Base-by-base conservation (phyloP, 805 yeast genomes). In the Cyberlindnera samutprakarnensis region DNA sequence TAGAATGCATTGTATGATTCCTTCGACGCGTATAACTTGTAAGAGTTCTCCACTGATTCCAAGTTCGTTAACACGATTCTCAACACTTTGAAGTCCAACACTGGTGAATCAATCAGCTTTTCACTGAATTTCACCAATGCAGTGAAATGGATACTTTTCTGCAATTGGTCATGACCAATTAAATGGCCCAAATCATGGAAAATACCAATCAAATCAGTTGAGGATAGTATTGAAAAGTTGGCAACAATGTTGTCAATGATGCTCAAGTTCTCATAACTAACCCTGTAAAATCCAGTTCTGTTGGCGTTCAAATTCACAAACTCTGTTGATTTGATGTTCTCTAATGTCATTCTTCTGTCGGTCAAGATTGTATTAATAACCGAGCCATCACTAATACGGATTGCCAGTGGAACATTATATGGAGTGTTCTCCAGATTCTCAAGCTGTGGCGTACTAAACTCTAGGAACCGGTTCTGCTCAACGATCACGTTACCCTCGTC, bases 351-450 rank as follows among this genome's bases (percentile, higher is more conserved):
- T 25, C 46, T 55, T 41, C 74, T 51, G 38, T 70, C 78, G 6
- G 64, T 63, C 45, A 70, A 33, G 30, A 74, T 39, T 27, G 61
- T 54, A 41, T 66, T 64, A 18, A 53, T 51, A 1, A 59, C 38
- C 15, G 59, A 49, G 3, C 57, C 68, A 52, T 53, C 61, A 16
- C 28, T 32, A 2, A 59, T 42, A 29, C 57, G 65, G 23, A 73
- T 50, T 4, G 64, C 53, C 27, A 82, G 51, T 4, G 90, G 88
- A 27, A 80, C 57, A 40, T 76, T 79, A 47, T 61, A 80, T 4
- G 80, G 78, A 25, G 62, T 56, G 43, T 78, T 76, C 48, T 76
- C 84, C 23, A 64, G 42, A 11, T 57, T 44, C n/a, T 52, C 47
- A 18, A 46, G 43, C 6, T 44, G 47, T 3, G 40, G 43, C n/a